phyloP scores from a whole-genome alignment of 192 early-diverging fungal species.

The Coemansia sp. region DNA sequence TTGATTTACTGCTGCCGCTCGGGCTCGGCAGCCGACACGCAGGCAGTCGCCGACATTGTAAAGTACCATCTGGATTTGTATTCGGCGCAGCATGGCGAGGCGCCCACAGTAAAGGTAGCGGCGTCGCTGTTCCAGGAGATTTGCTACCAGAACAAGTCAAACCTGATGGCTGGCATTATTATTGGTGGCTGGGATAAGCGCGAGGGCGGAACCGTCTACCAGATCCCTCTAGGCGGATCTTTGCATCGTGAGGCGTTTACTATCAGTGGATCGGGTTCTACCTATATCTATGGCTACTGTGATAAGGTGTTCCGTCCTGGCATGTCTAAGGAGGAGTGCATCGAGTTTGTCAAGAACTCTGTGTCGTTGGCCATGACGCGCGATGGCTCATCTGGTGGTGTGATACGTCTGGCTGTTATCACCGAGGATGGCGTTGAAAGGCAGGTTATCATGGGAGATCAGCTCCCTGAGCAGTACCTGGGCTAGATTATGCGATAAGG shows the following conservation, averaged over 20 bases:
- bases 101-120: conserved; percentile 82
- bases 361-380: conserved; percentile 91
- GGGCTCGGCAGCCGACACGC: conserved; percentile 98
- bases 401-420: conserved; percentile 91
- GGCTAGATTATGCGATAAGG: too few species aligned
- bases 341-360: conserved; percentile 93
- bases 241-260: conserved; percentile 89
- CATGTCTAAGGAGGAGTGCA: conserved; percentile 84
- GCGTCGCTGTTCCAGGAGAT: conserved; percentile 91
- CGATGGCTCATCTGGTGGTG: conserved; percentile 96
- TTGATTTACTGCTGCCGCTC: conserved; percentile 96
- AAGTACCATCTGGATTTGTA: conserved; percentile 94
- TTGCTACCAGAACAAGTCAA: conserved; percentile 91
- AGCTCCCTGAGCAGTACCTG: conserved; percentile 56
- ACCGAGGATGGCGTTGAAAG: conserved; percentile 86
- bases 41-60: conserved; percentile 97
- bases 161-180: conserved; percentile 89
- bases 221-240: conserved; percentile 89
- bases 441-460: conserved; percentile 78
- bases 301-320: conserved; percentile 76
- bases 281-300: conserved; percentile 98
- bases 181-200: conserved; percentile 96
- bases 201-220: conserved; percentile 84
- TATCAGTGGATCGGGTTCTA: conserved; percentile 92
- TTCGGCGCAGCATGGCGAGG: conserved; percentile 77